Evolutionary conservation across 2,329 filamentous ascomycete species (phyloP).

Genomic region (Talaromyces sp.): DNA sequence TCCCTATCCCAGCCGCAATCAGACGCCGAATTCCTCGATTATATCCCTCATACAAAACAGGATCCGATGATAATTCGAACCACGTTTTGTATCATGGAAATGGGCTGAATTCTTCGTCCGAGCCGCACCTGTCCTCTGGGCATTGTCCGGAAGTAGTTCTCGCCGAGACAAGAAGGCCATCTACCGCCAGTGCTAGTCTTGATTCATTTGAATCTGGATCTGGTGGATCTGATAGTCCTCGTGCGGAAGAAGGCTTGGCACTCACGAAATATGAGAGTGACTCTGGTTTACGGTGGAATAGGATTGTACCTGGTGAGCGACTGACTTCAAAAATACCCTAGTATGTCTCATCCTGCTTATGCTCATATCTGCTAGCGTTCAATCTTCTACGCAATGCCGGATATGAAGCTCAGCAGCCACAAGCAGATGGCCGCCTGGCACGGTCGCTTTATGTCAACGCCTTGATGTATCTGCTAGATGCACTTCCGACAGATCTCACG

Average conservation of each 20-base stretch:
- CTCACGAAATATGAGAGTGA: conserved; percentile 31
- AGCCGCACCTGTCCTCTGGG: conserved; percentile 16
- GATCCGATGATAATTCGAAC: conserved; percentile 7
- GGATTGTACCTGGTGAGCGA: conserved; percentile 35
- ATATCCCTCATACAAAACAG: conserved; percentile 22
- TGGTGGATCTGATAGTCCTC: conserved; percentile 11
- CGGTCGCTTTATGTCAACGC: conserved; percentile 41
- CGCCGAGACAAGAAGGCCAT: conserved; percentile 15
- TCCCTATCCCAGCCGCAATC: conserved; percentile 32
- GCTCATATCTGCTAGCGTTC: conserved; percentile 30
- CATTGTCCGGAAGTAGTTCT: neutral
- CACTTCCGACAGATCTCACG: conserved; percentile 35
- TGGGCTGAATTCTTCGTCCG: conserved; percentile 17
- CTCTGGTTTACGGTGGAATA: conserved; percentile 40
- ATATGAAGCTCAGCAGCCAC: conserved; percentile 37
- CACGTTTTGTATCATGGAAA: conserved; percentile 7
- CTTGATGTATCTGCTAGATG: conserved; percentile 42
- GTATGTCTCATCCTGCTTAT: conserved; percentile 1
- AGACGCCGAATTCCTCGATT: conserved; percentile 31
- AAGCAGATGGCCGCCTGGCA: conserved; percentile 34
- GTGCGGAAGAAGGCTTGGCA: conserved; percentile 5
- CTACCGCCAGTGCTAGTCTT: conserved; percentile 26
- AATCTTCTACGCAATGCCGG: conserved; percentile 40
- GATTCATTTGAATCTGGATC: conserved; percentile 21
- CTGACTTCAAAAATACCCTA: neutral